Percentiles rank a stretch among this genome's conserved stretches.
These are phyloP conservation scores for Paramyrothecium sp. DNA, from an alignment of 2,329 filamentous ascomycete species.

Conservation along the genomic window DNA sequence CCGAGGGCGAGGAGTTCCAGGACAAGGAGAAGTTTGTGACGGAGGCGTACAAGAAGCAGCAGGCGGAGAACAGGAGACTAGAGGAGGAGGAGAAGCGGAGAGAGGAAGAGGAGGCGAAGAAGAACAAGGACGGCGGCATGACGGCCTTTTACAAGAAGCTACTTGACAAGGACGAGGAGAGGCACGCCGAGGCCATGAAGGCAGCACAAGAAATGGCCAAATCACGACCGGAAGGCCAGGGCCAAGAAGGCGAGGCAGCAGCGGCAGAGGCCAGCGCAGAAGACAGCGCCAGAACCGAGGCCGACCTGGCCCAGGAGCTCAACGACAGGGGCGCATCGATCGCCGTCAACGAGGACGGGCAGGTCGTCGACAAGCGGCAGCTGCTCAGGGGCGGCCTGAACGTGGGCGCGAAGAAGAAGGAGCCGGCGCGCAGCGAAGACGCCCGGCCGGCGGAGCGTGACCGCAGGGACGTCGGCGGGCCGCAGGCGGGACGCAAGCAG, in stretches of 20 bases:
- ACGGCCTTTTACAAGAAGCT: slow-evolving; percentile 75
- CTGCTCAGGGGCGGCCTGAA: slow-evolving; percentile 75
- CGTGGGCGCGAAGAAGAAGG: slow-evolving; percentile 62
- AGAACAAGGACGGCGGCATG: slow-evolving; percentile 68
- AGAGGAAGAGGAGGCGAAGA: slow-evolving; percentile 64
- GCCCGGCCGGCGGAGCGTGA: slow-evolving; percentile 23
- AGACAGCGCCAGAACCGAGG: slow-evolving; percentile 57
- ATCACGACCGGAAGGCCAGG: slow-evolving; percentile 25
- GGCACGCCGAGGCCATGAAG: slow-evolving; percentile 67
- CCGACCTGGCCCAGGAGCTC: slow-evolving; percentile 65
- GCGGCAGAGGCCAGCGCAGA: slow-evolving; percentile 44
- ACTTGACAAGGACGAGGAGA: slow-evolving; percentile 67
- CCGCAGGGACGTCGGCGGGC: slow-evolving; percentile 36
- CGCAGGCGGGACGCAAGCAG: slow-evolving; percentile 51
- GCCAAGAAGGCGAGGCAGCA: slow-evolving; percentile 24
- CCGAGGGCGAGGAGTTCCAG: slow-evolving; percentile 76
- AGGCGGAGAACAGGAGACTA: slow-evolving; percentile 68
- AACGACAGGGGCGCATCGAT: slow-evolving; percentile 61
- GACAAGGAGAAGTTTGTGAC: slow-evolving; percentile 88
- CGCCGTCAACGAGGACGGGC: slow-evolving; percentile 76
- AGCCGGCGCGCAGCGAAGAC: slow-evolving; percentile 25
- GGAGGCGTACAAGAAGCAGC: slow-evolving; percentile 77
- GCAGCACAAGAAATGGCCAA: slow-evolving; percentile 59
- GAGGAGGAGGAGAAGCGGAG: slow-evolving; percentile 69
- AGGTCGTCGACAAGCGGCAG: slow-evolving; percentile 82